Evolutionary conservation across 2,329 filamentous ascomycete genomes (phyloP), one percentile per base, ranked within the genome.

Genomic region (Pseudovirgaria hyperparasitica): DNA sequence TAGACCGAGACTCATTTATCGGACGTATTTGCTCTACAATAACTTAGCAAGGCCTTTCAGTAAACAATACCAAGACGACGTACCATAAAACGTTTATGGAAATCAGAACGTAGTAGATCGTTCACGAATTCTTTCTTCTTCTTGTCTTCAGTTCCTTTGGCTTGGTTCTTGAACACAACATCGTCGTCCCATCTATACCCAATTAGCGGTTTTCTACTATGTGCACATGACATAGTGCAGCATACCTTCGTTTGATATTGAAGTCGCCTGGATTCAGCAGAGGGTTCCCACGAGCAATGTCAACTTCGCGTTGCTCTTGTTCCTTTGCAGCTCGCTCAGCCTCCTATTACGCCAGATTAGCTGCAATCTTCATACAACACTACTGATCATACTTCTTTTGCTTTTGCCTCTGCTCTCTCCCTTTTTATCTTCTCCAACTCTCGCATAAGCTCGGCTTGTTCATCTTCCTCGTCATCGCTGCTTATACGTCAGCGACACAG

Each of bases 141-240:
- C 62, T 78, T 86, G 36, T 94, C 84, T 48, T 96, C 87, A 1
- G 86, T 93, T 6, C 87, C 90, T 32, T 90, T 71, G 18, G 87
- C 90, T 60, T 98, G 90, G 55, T 98, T 98, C 64, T 93, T 96
- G 62, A 98, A 98, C 3, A 98, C 86, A 9, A 98, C 90, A 51
- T 98, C 90, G 45, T 98, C 90, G 43, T 98, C 90, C 90, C 90
- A 98, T 42, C 86, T 61, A 8, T 20, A 7, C 9, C 50, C 45
- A 38, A 11, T 25, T 23, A 21, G 34, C 15, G 18, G 9, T 14
- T n/a, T 20, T 33, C 29, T 38, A 28, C 20, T 34, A 15, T 22
- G 9, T 16, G 5, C 6, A 14, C 14, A 21, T 19, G 15, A 22
- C 23, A 19, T 3, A 6, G 6, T 5, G n/a, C 14, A 22, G 36